phyloP scores from a whole-genome alignment of 2,329 filamentous ascomycete genomes.

The Colletotrichum chrysophilum region DNA sequence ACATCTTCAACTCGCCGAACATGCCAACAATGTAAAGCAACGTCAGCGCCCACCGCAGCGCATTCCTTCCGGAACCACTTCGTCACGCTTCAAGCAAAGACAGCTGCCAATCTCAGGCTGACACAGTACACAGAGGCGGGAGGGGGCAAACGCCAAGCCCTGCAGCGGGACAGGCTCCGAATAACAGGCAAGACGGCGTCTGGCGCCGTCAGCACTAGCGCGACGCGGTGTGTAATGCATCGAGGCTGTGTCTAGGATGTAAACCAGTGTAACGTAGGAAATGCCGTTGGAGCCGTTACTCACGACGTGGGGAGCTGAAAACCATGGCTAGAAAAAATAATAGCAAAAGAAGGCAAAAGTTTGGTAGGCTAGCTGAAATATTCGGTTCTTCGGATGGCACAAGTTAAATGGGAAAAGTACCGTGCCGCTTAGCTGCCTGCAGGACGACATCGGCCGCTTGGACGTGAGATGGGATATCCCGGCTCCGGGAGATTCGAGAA shows the following conservation, averaged over 20 bases:
- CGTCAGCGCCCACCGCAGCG: neutral
- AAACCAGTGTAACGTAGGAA: neutral
- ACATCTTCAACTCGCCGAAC: fast-evolving
- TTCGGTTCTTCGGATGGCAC: neutral
- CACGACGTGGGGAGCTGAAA: neutral
- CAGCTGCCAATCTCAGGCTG: neutral
- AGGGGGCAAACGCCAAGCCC: neutral
- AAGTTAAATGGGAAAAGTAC: neutral
- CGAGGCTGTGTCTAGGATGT: neutral
- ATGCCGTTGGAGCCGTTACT: neutral
- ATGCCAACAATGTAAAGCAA: neutral
- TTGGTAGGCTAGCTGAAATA: neutral
- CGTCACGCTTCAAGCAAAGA: neutral
- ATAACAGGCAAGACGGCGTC: neutral
- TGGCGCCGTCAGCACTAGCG: neutral
- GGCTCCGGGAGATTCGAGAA: neutral
- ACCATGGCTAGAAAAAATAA: neutral
- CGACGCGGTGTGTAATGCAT: neutral
- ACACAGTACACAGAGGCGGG: neutral
- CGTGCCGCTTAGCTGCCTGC: neutral
- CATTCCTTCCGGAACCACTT: neutral
- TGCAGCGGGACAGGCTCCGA: neutral
- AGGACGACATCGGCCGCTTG: neutral
- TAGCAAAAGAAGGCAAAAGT: neutral
- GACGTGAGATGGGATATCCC: neutral